These are phyloP conservation scores for Globisporangium alternatum DNA, from an alignment of 352 stramenopile species.

Conservation along the genomic window DNA sequence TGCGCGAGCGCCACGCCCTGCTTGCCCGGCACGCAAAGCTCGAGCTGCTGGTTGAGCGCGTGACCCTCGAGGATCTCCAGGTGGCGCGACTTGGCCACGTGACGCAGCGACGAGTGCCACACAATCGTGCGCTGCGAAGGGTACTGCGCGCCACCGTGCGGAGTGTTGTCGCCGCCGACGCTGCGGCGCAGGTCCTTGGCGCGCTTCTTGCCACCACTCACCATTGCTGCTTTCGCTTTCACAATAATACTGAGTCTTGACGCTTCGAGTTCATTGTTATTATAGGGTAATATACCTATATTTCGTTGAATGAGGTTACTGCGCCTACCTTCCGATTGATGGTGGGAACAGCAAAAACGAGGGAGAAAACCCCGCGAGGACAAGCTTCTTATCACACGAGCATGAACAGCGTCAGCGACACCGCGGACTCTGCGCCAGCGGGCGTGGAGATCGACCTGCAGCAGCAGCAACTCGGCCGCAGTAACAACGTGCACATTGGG, in stretches of 20 bases:
- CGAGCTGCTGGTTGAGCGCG: slow-evolving; percentile 67
- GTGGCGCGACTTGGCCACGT: slow-evolving; percentile 44
- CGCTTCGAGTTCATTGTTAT: background rate
- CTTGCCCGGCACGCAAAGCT: slow-evolving; percentile 48
- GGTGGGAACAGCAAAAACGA: background rate
- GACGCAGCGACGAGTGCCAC: slow-evolving; percentile 56
- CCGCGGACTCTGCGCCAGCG: background rate
- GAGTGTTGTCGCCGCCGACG: slow-evolving; percentile 15
- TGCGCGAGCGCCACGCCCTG: slow-evolving; percentile 34
- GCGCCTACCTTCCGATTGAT: no score
- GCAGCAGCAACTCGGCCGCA: slow-evolving; percentile 9
- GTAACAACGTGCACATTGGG: slow-evolving; percentile 6
- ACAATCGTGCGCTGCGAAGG: slow-evolving; percentile 45
- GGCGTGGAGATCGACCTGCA: slow-evolving; percentile 5
- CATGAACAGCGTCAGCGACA: background rate
- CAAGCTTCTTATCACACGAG: background rate
- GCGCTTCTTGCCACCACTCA: slow-evolving; percentile 61
- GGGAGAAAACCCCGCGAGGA: background rate
- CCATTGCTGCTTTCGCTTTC: slow-evolving; percentile 30
- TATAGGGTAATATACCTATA: no score
- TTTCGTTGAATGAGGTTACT: no score
- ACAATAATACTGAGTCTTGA: background rate
- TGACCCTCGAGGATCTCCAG: slow-evolving; percentile 39
- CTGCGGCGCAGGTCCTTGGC: slow-evolving; percentile 25
- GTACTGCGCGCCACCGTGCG: slow-evolving; percentile 13